Evolutionary conservation across 176 grass and related monocot species (phyloP), one percentile per base, ranked within the genome.

Genomic region (Paspalum vaginatum): DNA sequence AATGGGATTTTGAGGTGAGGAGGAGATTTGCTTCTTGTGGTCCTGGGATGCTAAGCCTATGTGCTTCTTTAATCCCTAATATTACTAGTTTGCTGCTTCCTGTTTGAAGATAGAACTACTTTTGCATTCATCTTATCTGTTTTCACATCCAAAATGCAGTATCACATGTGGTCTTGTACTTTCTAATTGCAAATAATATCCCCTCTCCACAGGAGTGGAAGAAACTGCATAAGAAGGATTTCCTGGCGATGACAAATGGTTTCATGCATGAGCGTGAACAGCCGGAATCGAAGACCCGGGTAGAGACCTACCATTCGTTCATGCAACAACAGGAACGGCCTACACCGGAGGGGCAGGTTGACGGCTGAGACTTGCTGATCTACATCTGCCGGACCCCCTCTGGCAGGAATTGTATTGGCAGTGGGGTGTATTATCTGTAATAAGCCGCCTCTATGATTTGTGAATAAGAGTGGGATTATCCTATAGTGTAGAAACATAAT

Each of bases 1-100:
- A 95, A 48, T 99, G 96, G 96, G 84, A 95, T 83, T 99, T 99
- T 44, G 96, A 99, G 96, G 96, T 99, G 49, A 89, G 60, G 49
- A 89, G 60, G 6, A n/a, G 79, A 5, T 61, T 47, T 75, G 24
- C 68, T 63, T 46, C 74, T 4, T 49, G 47, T 12, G 58, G 4
- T 13, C 14, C 14, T 16, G 21, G n/a, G 43, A 49, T 56, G 38
- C 13, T 18, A 47, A 69, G 12, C n/a, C 20, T 51, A 4, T 70
- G 18, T 21, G 18, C 9, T 39, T 70, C 15, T 79, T 82, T 22
- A 7, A 21, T 50, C 48, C 17, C 13, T 54, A n/a, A n/a, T n/a
- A n/a, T n/a, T n/a, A n/a, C n/a, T n/a, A n/a, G n/a, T n/a, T n/a
- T n/a, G n/a, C n/a, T n/a, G n/a, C n/a, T n/a, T n/a, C n/a, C n/a